Percentiles rank a stretch among this genome's conserved stretches.
These are phyloP conservation scores for Raddia guianensis DNA, from an alignment of 176 grass and related monocot species.

Conservation along the genomic window DNA sequence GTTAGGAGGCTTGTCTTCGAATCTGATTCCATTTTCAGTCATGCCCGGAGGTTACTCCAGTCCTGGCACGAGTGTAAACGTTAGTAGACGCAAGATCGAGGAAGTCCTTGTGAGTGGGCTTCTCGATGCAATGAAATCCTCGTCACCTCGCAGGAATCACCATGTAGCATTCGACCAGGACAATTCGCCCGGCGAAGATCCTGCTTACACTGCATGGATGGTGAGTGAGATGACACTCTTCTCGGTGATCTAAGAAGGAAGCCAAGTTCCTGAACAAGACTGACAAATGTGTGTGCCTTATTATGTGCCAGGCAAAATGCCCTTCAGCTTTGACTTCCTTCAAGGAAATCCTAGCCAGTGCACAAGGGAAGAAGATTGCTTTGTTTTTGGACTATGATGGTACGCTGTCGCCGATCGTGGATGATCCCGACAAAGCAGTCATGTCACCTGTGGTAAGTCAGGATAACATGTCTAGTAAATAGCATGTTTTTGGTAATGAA, in stretches of 20 bases:
- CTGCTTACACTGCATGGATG: constrained; percentile 59
- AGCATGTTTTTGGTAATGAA: constrained; percentile 11
- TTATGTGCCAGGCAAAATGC: constrained; percentile 58
- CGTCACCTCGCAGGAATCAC: constrained; percentile 70
- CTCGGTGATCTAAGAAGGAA: not conserved
- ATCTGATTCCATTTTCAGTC: constrained; percentile 63
- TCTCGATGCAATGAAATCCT: constrained; percentile 95
- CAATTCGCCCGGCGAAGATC: constrained; percentile 44
- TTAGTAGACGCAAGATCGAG: constrained; percentile 63
- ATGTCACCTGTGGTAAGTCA: constrained; percentile 74
- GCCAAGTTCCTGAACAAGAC: constrained; percentile 24
- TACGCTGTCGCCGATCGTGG: constrained; percentile 80
- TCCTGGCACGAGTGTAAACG: constrained; percentile 48
- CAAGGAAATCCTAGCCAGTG: constrained; percentile 58
- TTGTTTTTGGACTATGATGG: constrained; percentile 91
- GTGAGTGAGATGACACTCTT: constrained; percentile 26
- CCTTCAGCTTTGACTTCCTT: constrained; percentile 82
- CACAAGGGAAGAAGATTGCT: constrained; percentile 71
- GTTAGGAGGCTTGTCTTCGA: constrained; percentile 57
- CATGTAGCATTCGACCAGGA: constrained; percentile 51
- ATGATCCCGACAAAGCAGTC: constrained; percentile 80
- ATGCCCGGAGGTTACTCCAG: constrained; percentile 48
- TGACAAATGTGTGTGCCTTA: constrained; percentile 11
- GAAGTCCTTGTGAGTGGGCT: constrained; percentile 63
- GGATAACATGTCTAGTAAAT: constrained; percentile 4